Evolutionary conservation across 2,329 filamentous ascomycete species (phyloP), one percentile per base, ranked within the genome.

Genomic region (Purpureocillium lavendulum): DNA sequence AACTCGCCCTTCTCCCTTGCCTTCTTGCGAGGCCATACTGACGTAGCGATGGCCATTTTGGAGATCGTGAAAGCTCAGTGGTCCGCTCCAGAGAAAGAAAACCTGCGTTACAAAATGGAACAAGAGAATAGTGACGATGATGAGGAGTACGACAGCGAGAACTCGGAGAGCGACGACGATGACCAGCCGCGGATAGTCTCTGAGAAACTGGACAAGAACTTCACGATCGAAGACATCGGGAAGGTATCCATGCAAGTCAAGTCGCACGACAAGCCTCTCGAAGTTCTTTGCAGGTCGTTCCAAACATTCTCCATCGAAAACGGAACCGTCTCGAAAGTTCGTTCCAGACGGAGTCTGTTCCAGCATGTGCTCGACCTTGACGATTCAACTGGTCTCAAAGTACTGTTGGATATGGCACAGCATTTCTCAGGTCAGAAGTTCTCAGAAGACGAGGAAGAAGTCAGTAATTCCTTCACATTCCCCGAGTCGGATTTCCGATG

Each of bases 201-300:
- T 13, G 71, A 81, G 43, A 65, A 80, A 31, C 62, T 87, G 21
- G 74, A 82, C 47, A 75, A 82, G 11, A 67, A 73, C 29, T 86
- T 84, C 55, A 92, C 86, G 0, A 73, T 90, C 38, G 83, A 92
- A 13, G 78, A 87, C 48, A 70, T 92, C 41, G 83, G 83, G 0
- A 74, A 85, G 46, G 67, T 84, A 4, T 76, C 75, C 1, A 80
- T 74, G 52, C 70, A 82, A 40, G 82, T 87, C 42, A 80, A 84
- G 53, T 84, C 82, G 41, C 61, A 67, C 13, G 60, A 71, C 8
- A 69, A 68, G 29, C 80, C 86, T 2, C 53, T 73, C 2, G 46
- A 57, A 0, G 56, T 84, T 40, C 56, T 88, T 5, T 47, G 53
- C 4, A 66, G 59, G 56, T 2, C 2, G 2, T 66, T 59, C 13